Conservation (phyloP, 2,329 filamentous ascomycete species). For the Penicillium brevicompactum region DNA sequence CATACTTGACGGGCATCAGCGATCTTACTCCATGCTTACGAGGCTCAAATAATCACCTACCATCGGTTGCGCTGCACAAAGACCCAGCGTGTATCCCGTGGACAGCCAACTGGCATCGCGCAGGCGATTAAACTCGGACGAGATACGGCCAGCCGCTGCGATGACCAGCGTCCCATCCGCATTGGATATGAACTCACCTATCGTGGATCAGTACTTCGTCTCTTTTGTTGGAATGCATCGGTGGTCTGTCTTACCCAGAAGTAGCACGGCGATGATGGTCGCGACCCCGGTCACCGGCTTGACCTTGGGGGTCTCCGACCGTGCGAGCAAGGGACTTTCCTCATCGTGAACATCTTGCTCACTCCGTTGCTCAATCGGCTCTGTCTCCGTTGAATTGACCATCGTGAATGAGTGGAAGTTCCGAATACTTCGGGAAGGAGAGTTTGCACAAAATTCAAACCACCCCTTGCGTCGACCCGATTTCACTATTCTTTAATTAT, state of each 20-base stretch:
- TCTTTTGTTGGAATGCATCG: too few relatives aligned
- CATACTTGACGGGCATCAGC: conserved; percentile 45
- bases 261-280: conserved; percentile 31
- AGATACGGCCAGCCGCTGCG: conserved; percentile 65
- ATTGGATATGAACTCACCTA: conserved; percentile 66
- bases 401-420: not conserved
- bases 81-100: conserved; percentile 55
- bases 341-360: conserved; percentile 11
- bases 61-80: conserved; percentile 56
- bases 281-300: conserved; percentile 19
- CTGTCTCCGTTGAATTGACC: not conserved
- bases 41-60: conserved; percentile 37
- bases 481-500: too few relatives aligned
- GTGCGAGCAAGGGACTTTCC: conserved; percentile 20
- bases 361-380: not conserved
- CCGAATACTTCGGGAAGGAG: too few relatives aligned
- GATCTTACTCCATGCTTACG: not conserved
- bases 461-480: too few relatives aligned
- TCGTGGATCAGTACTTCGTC: not conserved
- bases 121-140: conserved; percentile 62
- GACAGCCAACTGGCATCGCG: conserved; percentile 62
- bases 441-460: too few relatives aligned
- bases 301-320: not conserved
- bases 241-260: conserved; percentile 28
- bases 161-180: conserved; percentile 67